Base-by-base conservation (phyloP, 495 filamentous ascomycete species). In the Astrothelium subdiscretum region DNA sequence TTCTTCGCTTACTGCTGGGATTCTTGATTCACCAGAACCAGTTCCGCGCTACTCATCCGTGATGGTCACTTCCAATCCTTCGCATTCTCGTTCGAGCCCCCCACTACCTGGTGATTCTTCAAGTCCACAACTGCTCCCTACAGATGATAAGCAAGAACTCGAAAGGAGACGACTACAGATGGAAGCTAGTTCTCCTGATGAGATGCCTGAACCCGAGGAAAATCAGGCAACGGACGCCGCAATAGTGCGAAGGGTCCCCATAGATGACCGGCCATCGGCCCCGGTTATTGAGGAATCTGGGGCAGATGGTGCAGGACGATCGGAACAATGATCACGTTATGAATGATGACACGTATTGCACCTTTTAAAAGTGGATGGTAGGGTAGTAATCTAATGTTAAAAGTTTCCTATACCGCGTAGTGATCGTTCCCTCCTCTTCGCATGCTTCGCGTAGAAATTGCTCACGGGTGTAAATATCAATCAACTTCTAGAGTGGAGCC, bases 111-210 rank as follows among this genome's bases (percentile, higher is more conserved):
- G 29, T 65, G 65, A 38, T 20, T 51, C 60, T 3, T 11, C 8
- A 5, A 8, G 24, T 15, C 20, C 24, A 29, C 48, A 54, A 12
- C 57, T 59, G 20, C 51, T 54, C 35, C 65, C 62, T 42, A 74
- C 73, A n/a, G 89, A 91, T 26, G 92, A 96, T 69, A 96, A 96
- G 71, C 85, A 87, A 67, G 92, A 96, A 68, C 78, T 90, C 24
- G 89, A 96, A 69, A 82, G 89, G 5, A 84, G 80, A 57, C 80
- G 89, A 61, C 73, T 96, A 3, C 75, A 92, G 57, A 79, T 80
- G 63, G 85, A 90, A 67, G 83, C 84, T 0, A 92, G 87, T 69
- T 82, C 87, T 2, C 91, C 91, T 11, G 71, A 78, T 15, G 74
- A 78, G 27, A 76, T 79, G 52, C 75, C 76, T 0, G 76, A 76